These are phyloP conservation scores for Leavenworthia alabamica DNA, from an alignment of 345 rosid species.

Conservation along the genomic window DNA sequence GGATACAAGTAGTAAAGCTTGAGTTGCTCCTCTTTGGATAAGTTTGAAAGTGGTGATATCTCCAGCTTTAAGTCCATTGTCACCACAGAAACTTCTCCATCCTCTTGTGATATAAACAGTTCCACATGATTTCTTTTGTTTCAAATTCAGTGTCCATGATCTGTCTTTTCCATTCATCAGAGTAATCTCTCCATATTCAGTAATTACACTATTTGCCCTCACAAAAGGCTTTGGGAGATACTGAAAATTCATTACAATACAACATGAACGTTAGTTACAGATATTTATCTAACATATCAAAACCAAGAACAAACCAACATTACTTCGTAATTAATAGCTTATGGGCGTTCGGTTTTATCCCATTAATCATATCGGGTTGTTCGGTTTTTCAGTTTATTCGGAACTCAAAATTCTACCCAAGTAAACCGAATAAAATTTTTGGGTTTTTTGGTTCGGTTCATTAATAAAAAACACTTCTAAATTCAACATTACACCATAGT, in stretches of 20 bases:
- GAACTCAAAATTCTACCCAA: too few species aligned
- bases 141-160: neutral
- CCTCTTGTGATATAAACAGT: neutral
- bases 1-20: neutral
- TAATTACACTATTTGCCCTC: neutral
- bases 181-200: neutral
- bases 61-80: neutral
- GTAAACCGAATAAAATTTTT: too few species aligned
- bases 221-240: neutral
- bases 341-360: too few species aligned
- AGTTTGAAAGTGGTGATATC: neutral
- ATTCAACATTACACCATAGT: too few species aligned
- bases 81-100: slow-evolving; percentile 8
- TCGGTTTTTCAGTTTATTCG: too few species aligned
- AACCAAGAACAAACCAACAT: too few species aligned
- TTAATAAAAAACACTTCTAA: too few species aligned
- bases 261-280: neutral
- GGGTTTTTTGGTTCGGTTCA: too few species aligned
- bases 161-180: neutral
- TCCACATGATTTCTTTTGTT: neutral
- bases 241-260: neutral
- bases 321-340: too few species aligned
- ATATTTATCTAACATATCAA: neutral
- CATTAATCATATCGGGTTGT: too few species aligned
- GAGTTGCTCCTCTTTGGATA: neutral